Evolutionary conservation across 257 asterid genomes (phyloP), one percentile per base, ranked within the genome.

Genomic region (Eucommia ulmoides): DNA sequence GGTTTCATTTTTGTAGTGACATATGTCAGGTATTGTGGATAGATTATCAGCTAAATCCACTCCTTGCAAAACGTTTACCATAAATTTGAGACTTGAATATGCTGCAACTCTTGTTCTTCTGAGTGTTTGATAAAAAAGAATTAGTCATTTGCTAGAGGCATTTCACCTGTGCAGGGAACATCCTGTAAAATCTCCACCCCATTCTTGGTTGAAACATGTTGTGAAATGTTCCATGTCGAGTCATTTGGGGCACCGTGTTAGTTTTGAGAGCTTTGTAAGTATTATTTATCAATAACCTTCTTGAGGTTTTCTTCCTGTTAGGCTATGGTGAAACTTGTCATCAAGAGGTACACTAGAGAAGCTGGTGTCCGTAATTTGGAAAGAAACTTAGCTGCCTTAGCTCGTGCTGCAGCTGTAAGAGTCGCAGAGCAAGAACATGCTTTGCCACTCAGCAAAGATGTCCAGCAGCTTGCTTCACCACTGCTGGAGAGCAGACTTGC

Each of bases 331-430:
- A 68, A 81, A 61, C 89, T 91, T 66, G 70, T 91, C 65, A 91
- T 91, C 67, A 84, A 86, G 60, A 70, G 93, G 64, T 91, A 91
- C 67, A 91, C 99, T 47, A 83, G 99, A 65, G 99, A 91, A 83
- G 99, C 99, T 64, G 99, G 99, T 52, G 99, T 91, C 20, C 93
- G 99, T 22, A 78, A 67, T 71, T 77, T 91, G 71, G 97, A 86
- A 75, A 91, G 99, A 49, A 83, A 77, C 74, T 75, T 91, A 67
- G 89, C 99, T 66, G 95, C 99, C 68, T 71, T 91, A 72, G 99
- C 99, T 54, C 99, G 97, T 69, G 94, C 93, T 38, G 95, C 95
- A 17, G 99, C 99, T 29, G 97, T 91, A 33, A 78, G 62, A 58
- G 88, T 91, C 26, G 93, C 97, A 49, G 97, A 91, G 67, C 94